A percentile compares a stretch with the other conserved stretches of the same genome.
Evolutionary conservation across 192 early-diverging fungal genomes (phyloP).

Genomic region (Podila minutissima): DNA sequence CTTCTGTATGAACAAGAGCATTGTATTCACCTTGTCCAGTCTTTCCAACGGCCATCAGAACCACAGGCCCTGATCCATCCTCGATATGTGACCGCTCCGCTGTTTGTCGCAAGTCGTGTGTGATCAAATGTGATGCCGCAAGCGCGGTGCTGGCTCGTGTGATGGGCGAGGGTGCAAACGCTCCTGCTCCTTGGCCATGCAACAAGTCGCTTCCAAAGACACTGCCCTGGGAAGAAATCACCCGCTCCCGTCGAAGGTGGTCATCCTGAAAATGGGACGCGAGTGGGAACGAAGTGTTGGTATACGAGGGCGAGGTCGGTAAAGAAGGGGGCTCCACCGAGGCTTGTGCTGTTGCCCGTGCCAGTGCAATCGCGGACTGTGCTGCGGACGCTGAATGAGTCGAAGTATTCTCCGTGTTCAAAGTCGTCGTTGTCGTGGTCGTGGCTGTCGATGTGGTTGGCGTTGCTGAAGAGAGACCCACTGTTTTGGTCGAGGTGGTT

Average conservation of each 20-base stretch:
- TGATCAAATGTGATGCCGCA: conserved; percentile 23
- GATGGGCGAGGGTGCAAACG: conserved; percentile 22
- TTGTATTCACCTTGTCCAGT: conserved; percentile 33
- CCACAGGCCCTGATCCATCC: conserved; percentile 40
- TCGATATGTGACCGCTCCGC: conserved; percentile 36
- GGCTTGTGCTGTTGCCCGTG: neutral
- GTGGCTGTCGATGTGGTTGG: neutral
- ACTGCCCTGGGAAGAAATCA: neutral
- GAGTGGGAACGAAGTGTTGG: neutral
- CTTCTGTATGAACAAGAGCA: too few species aligned
- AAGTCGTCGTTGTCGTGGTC: neutral
- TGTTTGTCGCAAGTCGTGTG: conserved; percentile 26
- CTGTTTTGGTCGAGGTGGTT: neutral
- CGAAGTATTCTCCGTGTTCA: neutral
- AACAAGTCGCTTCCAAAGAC: neutral
- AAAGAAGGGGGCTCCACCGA: neutral
- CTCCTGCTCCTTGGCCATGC: conserved; percentile 8
- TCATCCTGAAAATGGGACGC: neutral
- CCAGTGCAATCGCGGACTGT: neutral
- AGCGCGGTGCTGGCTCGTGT: conserved; percentile 18
- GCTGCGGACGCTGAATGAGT: neutral
- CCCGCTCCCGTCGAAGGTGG: neutral
- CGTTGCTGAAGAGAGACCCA: neutral
- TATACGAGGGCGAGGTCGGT: conserved; percentile 1
- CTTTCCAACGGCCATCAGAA: conserved; percentile 47